Base-by-base conservation (phyloP, 495 filamentous ascomycete species). In the Tuber magnatum region DNA sequence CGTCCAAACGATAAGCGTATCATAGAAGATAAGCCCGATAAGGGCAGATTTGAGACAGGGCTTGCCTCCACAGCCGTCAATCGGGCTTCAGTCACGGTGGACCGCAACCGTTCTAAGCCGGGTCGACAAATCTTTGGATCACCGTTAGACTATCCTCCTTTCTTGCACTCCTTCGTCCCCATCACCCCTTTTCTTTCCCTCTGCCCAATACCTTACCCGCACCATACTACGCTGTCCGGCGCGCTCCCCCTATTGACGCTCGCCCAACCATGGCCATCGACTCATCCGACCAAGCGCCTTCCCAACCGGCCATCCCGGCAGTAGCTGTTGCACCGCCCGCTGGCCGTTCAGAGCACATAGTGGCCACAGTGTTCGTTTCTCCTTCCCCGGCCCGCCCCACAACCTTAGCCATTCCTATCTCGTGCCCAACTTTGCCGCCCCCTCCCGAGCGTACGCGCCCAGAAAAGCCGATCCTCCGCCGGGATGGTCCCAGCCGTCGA, bases 401-500 rank as follows among this genome's bases (percentile, higher is more conserved):
- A 24, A 81, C 85, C 28, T 82, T 89, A 32, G 81, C 86, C 32
- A 86, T 89, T 72, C 85, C 88, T 1, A 81, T 88, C 76, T 69
- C 61, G 44, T 65, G 72, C 18, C 76, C 65, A 42, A 71, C 42
- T 22, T 43, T 69, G 51, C 77, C 79, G 69, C 73, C 81, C 43
- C 76, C 68, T 42, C 39, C 41, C 39, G 71, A 24, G 48, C 77
- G 71, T 20, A 42, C 24, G 12, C 71, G 9, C 46, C 69, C 16
- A 61, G 56, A 32, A 44, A 73, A 73, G 44, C 39, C 24, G 22
- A 40, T 43, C 41, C 69, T 89, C 40, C 86, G 87, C 35, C 86
- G 89, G 46, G 91, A 91, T 76, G 90, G 89, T 78, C 72, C 89
- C 75, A 90, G 89, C 81, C 84, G 89, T 28, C 88, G 94, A 40